These are phyloP conservation scores for Exophiala sp. DNA, from an alignment of 2,329 filamentous ascomycete genomes.

Conservation along the genomic window DNA sequence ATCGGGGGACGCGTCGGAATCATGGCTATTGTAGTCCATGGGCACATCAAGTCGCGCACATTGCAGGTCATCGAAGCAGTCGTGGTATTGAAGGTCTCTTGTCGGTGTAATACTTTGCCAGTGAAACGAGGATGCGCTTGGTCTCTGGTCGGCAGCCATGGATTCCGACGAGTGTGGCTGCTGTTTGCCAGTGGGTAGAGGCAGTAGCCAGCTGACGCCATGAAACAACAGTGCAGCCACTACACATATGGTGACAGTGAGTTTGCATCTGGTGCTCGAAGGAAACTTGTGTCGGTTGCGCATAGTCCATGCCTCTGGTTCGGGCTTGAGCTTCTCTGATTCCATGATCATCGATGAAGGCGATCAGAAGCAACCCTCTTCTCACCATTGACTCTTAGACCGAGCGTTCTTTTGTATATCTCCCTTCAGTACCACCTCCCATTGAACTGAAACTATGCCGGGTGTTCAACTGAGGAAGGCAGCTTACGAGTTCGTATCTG, in stretches of 20 bases:
- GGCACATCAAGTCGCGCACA: slow-evolving; percentile 47
- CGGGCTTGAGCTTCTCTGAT: neutral
- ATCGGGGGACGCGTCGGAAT: slow-evolving; percentile 29
- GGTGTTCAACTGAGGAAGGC: no score
- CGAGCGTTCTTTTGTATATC: no score
- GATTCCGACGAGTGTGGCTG: neutral
- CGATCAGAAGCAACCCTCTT: no score
- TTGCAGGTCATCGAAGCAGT: slow-evolving; percentile 43
- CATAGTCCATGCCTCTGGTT: neutral
- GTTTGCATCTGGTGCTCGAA: neutral
- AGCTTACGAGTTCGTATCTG: no score
- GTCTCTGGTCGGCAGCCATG: no score
- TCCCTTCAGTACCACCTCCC: no score
- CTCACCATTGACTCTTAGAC: no score
- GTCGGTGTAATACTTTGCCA: slow-evolving; percentile 29
- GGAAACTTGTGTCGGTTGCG: neutral
- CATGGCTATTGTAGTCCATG: slow-evolving; percentile 38
- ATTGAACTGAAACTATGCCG: no score
- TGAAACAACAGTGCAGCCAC: neutral
- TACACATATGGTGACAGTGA: neutral
- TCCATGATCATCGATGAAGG: no score
- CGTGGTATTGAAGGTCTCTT: slow-evolving; percentile 32
- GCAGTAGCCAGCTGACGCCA: neutral
- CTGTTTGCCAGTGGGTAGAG: neutral
- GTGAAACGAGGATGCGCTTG: neutral